Evolutionary conservation across 225 moss, liverwort and hornwort species (phyloP).

Genomic region (Physcomitrellopsis africana): DNA sequence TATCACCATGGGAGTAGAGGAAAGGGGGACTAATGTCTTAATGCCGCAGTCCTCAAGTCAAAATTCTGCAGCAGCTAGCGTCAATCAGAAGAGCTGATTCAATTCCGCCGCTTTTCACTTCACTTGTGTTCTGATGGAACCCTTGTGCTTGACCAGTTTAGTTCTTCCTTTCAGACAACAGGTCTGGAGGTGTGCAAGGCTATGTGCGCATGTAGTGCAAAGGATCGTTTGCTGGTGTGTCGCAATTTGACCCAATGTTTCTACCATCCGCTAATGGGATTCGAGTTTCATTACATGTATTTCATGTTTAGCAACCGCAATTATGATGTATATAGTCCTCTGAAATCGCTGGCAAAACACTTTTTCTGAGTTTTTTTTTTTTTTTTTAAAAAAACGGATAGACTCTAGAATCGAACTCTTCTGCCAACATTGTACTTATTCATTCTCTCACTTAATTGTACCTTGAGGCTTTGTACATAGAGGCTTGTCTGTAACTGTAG

Average conservation of each 20-base stretch:
- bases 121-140: slow-evolving; percentile 10
- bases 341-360: no score
- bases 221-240: slow-evolving; percentile 19
- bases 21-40: slow-evolving; percentile 45
- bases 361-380: no score
- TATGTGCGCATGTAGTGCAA: slow-evolving; percentile 23
- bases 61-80: slow-evolving; percentile 36
- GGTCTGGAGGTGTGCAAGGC: slow-evolving; percentile 12
- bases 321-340: no score
- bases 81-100: slow-evolving; percentile 47
- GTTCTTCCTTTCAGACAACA: slow-evolving; percentile 17
- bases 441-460: background rate
- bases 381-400: no score
- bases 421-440: background rate
- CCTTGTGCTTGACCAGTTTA: background rate
- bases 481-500: no score
- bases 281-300: slow-evolving; percentile 7
- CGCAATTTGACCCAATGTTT: slow-evolving; percentile 16
- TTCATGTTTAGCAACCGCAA: no score
- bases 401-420: background rate
- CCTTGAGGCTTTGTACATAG: background rate
- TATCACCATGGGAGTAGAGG: slow-evolving; percentile 79
- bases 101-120: background rate
- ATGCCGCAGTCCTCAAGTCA: slow-evolving; percentile 43
- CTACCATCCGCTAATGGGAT: background rate